phyloP scores from a whole-genome alignment of 805 yeast genomes.

The Starmerella davenportii region DNA sequence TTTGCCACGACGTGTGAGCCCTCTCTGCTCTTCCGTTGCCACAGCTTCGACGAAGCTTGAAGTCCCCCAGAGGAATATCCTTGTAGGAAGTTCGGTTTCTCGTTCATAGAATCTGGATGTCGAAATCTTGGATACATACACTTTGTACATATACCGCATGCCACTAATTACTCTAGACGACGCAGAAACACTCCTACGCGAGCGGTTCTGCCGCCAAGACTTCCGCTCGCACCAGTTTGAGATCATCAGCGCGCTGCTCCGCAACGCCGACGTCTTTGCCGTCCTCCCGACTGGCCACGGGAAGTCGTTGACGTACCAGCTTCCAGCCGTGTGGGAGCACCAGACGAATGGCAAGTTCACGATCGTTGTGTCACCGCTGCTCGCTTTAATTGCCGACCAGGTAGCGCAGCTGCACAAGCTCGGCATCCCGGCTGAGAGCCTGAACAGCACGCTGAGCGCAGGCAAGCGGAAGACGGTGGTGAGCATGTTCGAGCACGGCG shows the following conservation, averaged over 20 bases:
- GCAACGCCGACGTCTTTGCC: conserved; percentile 73
- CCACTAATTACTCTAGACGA: not conserved
- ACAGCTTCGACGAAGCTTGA: conserved; percentile 16
- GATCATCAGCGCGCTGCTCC: conserved; percentile 15
- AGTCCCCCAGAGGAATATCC: conserved; percentile 22
- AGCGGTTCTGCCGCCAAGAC: conserved; percentile 6
- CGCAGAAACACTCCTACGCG: conserved; percentile 9
- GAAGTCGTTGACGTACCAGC: conserved; percentile 82
- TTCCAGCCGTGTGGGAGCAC: conserved; percentile 61
- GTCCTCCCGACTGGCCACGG: conserved; percentile 99
- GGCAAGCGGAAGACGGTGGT: conserved; percentile 45
- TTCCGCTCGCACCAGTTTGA: conserved; percentile 18
- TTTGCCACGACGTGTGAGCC: conserved; percentile 24
- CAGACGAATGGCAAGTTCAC: conserved; percentile 40
- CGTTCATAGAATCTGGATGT: conserved; percentile 20
- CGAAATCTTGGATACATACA: conserved; percentile 21
- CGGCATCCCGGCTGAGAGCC: conserved; percentile 64
- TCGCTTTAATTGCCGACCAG: conserved; percentile 94
- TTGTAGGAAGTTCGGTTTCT: conserved; percentile 24
- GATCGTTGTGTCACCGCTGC: conserved; percentile 78
- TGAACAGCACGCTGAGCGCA: conserved; percentile 54
- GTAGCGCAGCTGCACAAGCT: conserved; percentile 53
- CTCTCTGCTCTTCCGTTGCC: conserved; percentile 23
- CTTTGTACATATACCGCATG: not conserved
- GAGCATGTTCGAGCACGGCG: conserved; percentile 42